Percentiles rank a stretch among this genome's conserved stretches.
Conservation (phyloP, 768 basidiomycete species). For the Infundibulicybe gibba region DNA sequence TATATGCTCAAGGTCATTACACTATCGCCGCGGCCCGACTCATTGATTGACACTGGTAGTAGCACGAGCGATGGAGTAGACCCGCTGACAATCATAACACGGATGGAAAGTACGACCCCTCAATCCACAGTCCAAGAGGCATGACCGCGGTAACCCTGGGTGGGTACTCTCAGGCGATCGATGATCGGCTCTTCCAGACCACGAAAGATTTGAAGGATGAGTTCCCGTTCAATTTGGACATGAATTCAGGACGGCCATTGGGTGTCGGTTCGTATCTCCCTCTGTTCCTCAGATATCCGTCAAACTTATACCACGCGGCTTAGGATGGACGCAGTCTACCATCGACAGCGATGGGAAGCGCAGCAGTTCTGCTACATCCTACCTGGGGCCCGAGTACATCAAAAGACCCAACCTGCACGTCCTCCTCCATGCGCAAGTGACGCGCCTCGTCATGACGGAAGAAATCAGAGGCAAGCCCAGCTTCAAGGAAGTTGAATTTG, state of each 20-base stretch:
- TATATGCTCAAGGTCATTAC: too few species aligned
- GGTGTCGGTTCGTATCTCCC: background rate
- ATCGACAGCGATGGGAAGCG: background rate
- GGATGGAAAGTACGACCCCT: background rate
- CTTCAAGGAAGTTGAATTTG: background rate
- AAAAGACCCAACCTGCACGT: slow-evolving; percentile 20
- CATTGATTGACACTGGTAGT: slow-evolving; percentile 5
- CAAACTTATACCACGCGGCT: background rate
- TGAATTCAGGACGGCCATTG: background rate
- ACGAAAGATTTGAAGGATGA: background rate
- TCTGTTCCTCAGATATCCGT: background rate
- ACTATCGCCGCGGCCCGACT: too few species aligned
- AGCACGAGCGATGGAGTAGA: background rate
- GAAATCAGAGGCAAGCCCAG: background rate
- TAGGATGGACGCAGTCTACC: background rate
- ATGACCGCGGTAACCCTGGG: background rate
- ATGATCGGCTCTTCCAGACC: background rate
- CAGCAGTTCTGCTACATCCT: slow-evolving; percentile 34
- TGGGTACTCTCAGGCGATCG: background rate
- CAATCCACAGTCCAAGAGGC: background rate
- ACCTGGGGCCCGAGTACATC: slow-evolving; percentile 18
- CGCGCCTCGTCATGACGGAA: background rate
- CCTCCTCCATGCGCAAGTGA: slow-evolving; percentile 18
- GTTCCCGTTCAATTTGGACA: background rate
- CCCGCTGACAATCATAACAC: background rate